A percentile compares a stretch with the other conserved stretches of the same genome.
Evolutionary conservation across 2,329 filamentous ascomycete genomes (phyloP).

Genomic region (Trichoderma pleuroti): DNA sequence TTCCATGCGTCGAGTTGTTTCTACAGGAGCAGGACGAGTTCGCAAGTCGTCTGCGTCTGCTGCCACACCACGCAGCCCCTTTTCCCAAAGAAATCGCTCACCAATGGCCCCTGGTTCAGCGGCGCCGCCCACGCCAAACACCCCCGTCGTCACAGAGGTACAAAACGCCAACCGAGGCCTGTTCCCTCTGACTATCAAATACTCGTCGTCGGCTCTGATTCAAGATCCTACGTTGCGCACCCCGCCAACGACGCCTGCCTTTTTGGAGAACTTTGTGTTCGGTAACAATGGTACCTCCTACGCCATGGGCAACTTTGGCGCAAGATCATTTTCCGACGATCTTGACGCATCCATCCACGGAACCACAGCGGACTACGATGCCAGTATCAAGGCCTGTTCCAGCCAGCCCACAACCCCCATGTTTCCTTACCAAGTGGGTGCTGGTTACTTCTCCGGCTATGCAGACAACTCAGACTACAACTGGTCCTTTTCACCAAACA

Average conservation of each 20-base stretch:
- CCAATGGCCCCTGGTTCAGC: slow-evolving; percentile 40
- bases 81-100: slow-evolving; percentile 43
- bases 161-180: slow-evolving; percentile 38
- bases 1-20: slow-evolving; percentile 54
- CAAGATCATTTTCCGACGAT: slow-evolving; percentile 44
- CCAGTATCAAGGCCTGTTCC: slow-evolving; percentile 34
- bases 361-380: slow-evolving; percentile 44
- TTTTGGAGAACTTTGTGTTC: slow-evolving; percentile 40
- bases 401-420: slow-evolving; percentile 50
- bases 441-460: slow-evolving; percentile 39
- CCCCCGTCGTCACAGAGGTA: slow-evolving; percentile 40
- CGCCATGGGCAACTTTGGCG: slow-evolving; percentile 45
- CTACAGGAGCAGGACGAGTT: slow-evolving; percentile 41
- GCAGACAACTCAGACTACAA: slow-evolving; percentile 47
- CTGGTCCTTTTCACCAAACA: slow-evolving; percentile 46
- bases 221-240: slow-evolving; percentile 49
- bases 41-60: slow-evolving; percentile 32
- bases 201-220: slow-evolving; percentile 25
- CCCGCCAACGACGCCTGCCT: slow-evolving; percentile 51
- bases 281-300: slow-evolving; percentile 40
- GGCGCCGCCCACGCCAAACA: slow-evolving; percentile 50
- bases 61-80: slow-evolving; percentile 31
- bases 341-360: slow-evolving; percentile 41
- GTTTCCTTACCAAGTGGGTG: slow-evolving; percentile 42
- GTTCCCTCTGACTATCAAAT: slow-evolving; percentile 32